These are phyloP conservation scores for Cladosporium sp. DNA, from an alignment of 2,329 filamentous ascomycete species.

Conservation along the genomic window DNA sequence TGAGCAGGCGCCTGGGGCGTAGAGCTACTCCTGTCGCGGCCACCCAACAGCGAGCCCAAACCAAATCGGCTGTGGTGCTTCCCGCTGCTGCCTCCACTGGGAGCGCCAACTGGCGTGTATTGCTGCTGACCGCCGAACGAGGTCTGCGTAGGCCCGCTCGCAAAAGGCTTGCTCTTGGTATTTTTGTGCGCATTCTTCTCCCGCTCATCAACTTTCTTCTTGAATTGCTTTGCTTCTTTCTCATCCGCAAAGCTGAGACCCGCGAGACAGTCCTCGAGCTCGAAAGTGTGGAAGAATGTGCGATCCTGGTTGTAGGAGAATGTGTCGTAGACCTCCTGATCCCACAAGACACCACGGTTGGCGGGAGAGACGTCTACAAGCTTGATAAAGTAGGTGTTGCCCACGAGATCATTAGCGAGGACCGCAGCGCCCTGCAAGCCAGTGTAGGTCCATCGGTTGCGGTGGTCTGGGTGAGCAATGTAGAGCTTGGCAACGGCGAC, in stretches of 20 bases:
- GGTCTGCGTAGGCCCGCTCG: slow-evolving; percentile 40
- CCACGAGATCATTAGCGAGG: slow-evolving; percentile 89
- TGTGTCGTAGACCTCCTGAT: slow-evolving; percentile 95
- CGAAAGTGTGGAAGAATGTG: slow-evolving; percentile 96
- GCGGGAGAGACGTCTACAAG: slow-evolving; percentile 91
- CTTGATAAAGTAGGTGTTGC: slow-evolving; percentile 96
- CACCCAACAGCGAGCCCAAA: slow-evolving; percentile 51
- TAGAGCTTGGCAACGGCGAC: slow-evolving; percentile 93
- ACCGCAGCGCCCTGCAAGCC: slow-evolving; percentile 90
- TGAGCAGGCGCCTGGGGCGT: slow-evolving; percentile 45
- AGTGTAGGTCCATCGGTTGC: slow-evolving; percentile 87
- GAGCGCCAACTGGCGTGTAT: slow-evolving; percentile 30
- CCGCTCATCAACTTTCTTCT: slow-evolving; percentile 94
- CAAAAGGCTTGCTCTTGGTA: slow-evolving; percentile 76
- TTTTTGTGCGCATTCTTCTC: slow-evolving; percentile 94
- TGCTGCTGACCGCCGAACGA: slow-evolving; percentile 38
- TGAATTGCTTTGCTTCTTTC: slow-evolving; percentile 95
- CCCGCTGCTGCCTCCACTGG: slow-evolving; percentile 32
- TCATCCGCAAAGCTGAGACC: slow-evolving; percentile 93
- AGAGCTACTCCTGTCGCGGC: slow-evolving; percentile 52
- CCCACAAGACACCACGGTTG: slow-evolving; percentile 87
- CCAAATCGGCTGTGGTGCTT: slow-evolving; percentile 54
- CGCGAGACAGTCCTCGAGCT: slow-evolving; percentile 88
- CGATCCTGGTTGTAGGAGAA: slow-evolving; percentile 96
- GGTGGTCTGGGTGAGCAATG: slow-evolving; percentile 80